A percentile compares a stretch with the other conserved stretches of the same genome.
These are phyloP conservation scores for Fraxinus sp. DNA, from an alignment of 305 asterid genomes.

Conservation along the genomic window DNA sequence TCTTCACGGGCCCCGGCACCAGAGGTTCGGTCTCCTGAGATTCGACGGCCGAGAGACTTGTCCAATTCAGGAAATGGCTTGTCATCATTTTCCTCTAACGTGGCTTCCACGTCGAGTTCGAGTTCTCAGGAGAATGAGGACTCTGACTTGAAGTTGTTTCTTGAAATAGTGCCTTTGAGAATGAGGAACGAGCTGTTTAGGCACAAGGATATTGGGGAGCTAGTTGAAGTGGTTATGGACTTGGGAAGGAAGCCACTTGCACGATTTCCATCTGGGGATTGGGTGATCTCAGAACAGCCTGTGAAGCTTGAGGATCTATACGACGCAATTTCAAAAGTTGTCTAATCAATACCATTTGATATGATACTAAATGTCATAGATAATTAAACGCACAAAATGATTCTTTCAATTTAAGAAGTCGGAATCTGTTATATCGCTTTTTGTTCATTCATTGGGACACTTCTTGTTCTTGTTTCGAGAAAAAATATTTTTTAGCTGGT, in stretches of 20 bases:
- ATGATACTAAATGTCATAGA: not conserved
- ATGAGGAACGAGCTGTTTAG: constrained; percentile 65
- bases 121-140: not conserved
- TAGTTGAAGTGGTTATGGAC: constrained; percentile 96
- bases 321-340: constrained; percentile 86
- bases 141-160: constrained; percentile 80
- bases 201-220: constrained; percentile 61
- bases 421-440: not conserved
- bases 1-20: constrained; percentile 42
- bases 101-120: not conserved
- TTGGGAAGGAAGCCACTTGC: constrained; percentile 95
- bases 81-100: not conserved
- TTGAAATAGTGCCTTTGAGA: constrained; percentile 70
- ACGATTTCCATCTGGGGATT: constrained; percentile 88
- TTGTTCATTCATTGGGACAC: not conserved
- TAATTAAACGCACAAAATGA: not conserved
- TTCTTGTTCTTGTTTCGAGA: not conserved
- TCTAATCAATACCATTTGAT: constrained; percentile 8
- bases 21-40: constrained; percentile 55
- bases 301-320: constrained; percentile 75
- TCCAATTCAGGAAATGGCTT: not conserved
- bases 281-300: constrained; percentile 69
- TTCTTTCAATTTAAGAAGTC: not conserved
- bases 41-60: constrained; percentile 64
- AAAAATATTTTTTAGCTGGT: constrained; percentile 6